Base-by-base conservation (phyloP, 345 rosid genomes). In the Citrus unshiu region DNA sequence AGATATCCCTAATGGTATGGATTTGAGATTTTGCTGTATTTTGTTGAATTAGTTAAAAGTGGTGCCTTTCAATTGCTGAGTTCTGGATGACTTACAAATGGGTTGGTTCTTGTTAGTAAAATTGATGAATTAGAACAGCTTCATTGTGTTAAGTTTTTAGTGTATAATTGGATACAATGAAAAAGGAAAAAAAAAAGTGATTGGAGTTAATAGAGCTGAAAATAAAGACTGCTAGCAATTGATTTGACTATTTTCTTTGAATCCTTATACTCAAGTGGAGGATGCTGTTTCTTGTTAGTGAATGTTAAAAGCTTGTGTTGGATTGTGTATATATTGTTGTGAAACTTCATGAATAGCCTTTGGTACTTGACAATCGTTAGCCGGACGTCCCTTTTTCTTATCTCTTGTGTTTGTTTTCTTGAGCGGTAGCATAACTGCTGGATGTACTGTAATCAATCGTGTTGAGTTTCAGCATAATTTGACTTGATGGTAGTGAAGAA, bases 1-100 rank as follows among this genome's bases (percentile, higher is more conserved):
- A 80, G 99, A 94, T 76, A 96, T 96, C 76, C 99, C 99, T 10
- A 96, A 94, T 66, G 99, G 99, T 93, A 86, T 8, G 83, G 24
- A 51, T 68, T 24, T 54, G 4, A 10, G 22, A 1, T 62, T 74
- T 49, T 64, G 40, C 61, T 29, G 21, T 60, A 16, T 59, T 30
- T 35, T 59, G 24, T 7, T 37, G n/a, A 37, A 5, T 4, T 35
- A 18, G 24, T 32, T 19, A 29, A 46, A 70, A 51, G 37, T 46
- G 24, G 67, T 14, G 67, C 16, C 4, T 24, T 68, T 16, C 22
- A 24, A 40, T 40, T 68, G 29, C 37, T 27, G 58, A 63, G 37
- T 63, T 63, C 7, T 57, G 5, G 35, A 4, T 25, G 66, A 25
- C 27, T n/a, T 7, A 34, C n/a, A 25, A 27, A 46, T 9, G 51